These are phyloP conservation scores for Trichoderma asperelloides DNA, from an alignment of 495 filamentous ascomycete genomes.

Conservation along the genomic window DNA sequence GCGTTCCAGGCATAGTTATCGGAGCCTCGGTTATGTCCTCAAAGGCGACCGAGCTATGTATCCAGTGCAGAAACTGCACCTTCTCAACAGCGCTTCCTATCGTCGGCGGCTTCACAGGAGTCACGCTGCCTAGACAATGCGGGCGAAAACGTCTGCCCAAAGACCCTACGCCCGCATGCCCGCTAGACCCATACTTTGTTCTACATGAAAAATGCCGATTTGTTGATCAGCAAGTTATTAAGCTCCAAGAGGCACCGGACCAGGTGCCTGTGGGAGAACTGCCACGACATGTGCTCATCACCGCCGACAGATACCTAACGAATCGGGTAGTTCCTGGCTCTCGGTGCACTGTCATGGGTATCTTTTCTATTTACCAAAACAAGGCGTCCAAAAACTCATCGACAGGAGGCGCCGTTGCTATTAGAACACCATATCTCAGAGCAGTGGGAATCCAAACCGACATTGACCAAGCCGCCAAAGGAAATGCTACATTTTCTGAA, in stretches of 20 bases:
- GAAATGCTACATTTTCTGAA: conserved; percentile 77
- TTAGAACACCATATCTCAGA: conserved; percentile 92
- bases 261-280: conserved; percentile 97
- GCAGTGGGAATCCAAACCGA: conserved; percentile 89
- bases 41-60: conserved; percentile 77
- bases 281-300: conserved; percentile 87
- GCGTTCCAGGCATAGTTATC: conserved; percentile 96
- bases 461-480: conserved; percentile 82
- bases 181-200: conserved; percentile 91
- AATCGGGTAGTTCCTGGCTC: conserved; percentile 96
- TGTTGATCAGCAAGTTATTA: conserved; percentile 96
- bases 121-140: conserved; percentile 75
- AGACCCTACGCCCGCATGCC: conserved; percentile 61
- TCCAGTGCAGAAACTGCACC: conserved; percentile 84
- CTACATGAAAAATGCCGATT: conserved; percentile 91
- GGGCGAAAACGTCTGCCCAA: conserved; percentile 47
- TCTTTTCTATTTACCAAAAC: conserved; percentile 94
- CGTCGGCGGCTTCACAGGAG: conserved; percentile 74
- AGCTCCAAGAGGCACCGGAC: conserved; percentile 96
- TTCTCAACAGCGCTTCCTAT: conserved; percentile 63
- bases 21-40: conserved; percentile 94
- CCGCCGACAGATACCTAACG: conserved; percentile 89
- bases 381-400: conserved; percentile 76
- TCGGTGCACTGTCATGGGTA: conserved; percentile 89
- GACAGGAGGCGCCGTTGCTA: conserved; percentile 70